Evolutionary conservation across 2,329 filamentous ascomycete species (phyloP).

Genomic region (Monosporascus sp.): DNA sequence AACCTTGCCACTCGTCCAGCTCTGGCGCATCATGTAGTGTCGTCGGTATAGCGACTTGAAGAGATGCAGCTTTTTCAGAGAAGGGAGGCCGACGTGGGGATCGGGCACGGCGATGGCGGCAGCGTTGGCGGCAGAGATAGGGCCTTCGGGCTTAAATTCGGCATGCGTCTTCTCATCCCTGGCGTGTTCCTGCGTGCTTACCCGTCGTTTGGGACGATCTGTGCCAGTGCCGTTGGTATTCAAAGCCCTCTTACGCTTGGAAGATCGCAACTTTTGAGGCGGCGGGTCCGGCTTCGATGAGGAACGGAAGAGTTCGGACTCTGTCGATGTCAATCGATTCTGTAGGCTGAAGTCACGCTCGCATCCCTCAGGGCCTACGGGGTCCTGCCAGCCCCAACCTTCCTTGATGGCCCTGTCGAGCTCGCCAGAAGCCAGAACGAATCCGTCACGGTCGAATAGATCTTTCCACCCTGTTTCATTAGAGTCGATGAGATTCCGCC

Average conservation of each 20-base stretch:
- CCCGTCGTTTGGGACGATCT: slow-evolving; percentile 50
- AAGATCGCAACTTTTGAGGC: slow-evolving; percentile 38
- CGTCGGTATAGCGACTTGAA: slow-evolving; percentile 96
- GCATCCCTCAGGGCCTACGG: slow-evolving; percentile 65
- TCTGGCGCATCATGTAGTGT: slow-evolving; percentile 82
- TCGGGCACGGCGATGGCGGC: slow-evolving; percentile 79
- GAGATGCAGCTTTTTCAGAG: slow-evolving; percentile 77
- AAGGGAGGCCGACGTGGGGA: slow-evolving; percentile 71
- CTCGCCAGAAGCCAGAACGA: slow-evolving; percentile 71
- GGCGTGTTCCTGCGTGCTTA: slow-evolving; percentile 40
- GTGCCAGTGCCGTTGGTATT: slow-evolving; percentile 37
- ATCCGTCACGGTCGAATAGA: slow-evolving; percentile 80
- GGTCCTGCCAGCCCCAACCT: slow-evolving; percentile 97
- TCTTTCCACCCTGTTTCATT: slow-evolving; percentile 97
- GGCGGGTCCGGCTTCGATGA: slow-evolving; percentile 35
- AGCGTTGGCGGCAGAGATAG: slow-evolving; percentile 78
- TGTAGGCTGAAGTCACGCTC: slow-evolving; percentile 73
- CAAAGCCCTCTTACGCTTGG: slow-evolving; percentile 52
- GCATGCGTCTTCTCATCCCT: slow-evolving; percentile 36
- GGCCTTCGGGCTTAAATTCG: slow-evolving; percentile 65
- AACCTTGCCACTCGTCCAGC: slow-evolving; percentile 82
- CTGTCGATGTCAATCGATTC: slow-evolving; percentile 45
- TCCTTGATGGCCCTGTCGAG: slow-evolving; percentile 79
- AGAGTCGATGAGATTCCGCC: slow-evolving; percentile 84
- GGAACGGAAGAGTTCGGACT: slow-evolving; percentile 42